Evolutionary conservation across 352 stramenopile species (phyloP), one percentile per base, ranked within the genome.

Genomic region (Globisporangium yorkense): DNA sequence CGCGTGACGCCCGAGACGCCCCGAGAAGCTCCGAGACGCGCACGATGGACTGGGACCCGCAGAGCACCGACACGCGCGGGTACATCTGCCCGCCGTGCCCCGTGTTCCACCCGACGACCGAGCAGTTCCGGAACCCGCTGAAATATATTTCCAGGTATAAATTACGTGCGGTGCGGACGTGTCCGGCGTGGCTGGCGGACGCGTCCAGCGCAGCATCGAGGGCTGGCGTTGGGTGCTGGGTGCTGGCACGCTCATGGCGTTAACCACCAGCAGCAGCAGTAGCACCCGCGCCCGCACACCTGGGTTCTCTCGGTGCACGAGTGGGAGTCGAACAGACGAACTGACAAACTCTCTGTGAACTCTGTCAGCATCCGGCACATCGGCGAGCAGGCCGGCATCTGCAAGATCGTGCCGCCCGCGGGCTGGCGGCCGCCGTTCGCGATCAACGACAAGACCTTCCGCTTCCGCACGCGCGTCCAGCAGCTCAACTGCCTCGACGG

Each of bases 361-460:
- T 9, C 15, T 27, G n/a, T 24, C 54, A 95, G 77, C 57, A 96
- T 97, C 67, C 78, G 90, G 33, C 76, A 89, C 50, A 90, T 97
- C 52, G 96, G 92, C 21, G 87, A 97, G 75, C 71, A 87, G 56
- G 97, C 96, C 54, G 97, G 97, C 29, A 99, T 99, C 63, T 98
- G 89, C 71, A 99, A 99, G 76, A 99, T 99, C 69, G 96, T 99
- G 18, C 97, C 97, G 57, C 97, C 97, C 0, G 56, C 72, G 29
- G 97, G 90, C 44, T 99, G 95, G 96, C 88, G 91, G 21, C 94
- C 92, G 15, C 84, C 84, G 24, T 96, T 90, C 54, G 78, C 88
- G 43, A 83, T 95, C 43, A 91, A 97, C 58, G 80, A 94, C 52
- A 85, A 87, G 56, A 84, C 71, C 0, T 87, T 94, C 68, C 74